Evolutionary conservation across 139 green algal genomes (phyloP), one percentile per base, ranked within the genome.

Genomic region (Chlorella sp.): DNA sequence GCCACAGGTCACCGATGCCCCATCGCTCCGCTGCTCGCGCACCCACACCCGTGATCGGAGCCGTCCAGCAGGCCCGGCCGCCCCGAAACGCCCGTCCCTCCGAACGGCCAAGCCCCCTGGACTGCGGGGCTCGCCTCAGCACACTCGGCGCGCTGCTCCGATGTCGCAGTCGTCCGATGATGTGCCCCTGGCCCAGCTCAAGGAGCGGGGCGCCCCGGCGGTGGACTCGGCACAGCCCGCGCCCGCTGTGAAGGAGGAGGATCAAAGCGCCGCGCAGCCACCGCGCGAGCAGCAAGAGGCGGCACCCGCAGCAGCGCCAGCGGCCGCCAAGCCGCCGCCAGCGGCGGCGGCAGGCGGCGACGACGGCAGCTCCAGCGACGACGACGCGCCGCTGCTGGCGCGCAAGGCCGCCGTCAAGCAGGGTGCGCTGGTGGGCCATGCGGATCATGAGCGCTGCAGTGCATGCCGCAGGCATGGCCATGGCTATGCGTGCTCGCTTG

Each of bases 321-420:
- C n/a, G 38, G 34, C 65, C n/a, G n/a, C n/a, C 65, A 70, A 70
- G 65, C 65, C 38, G 34, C 0, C 28, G 28, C 13, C 51, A 16
- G 51, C 51, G 51, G 51, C 51, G 51, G 51, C 51, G 51, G 51
- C 51, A 60, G 51, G 51, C 51, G 51, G 51, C 51, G 65, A 73
- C n/a, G 65, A 73, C 36, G 44, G 17, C 36, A 56, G 76, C 76
- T 54, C n/a, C 76, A 81, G 76, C 76, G 76, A 81, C 9, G 76
- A 81, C 22, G 76, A 81, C 9, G 54, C 26, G 36, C 76, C 76
- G 17, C 36, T 81, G 38, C 32, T 41, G 9, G 24, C 48, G 4
- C 76, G 51, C 19, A 70, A 70, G n/a, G 32, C 73, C 30, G 46
- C 46, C 5, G 51, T 43, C 7, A 81, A 69, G 54, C 36, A 68